These are phyloP conservation scores for Lactarius akahatsu DNA, from an alignment of 768 basidiomycete species.

Conservation along the genomic window DNA sequence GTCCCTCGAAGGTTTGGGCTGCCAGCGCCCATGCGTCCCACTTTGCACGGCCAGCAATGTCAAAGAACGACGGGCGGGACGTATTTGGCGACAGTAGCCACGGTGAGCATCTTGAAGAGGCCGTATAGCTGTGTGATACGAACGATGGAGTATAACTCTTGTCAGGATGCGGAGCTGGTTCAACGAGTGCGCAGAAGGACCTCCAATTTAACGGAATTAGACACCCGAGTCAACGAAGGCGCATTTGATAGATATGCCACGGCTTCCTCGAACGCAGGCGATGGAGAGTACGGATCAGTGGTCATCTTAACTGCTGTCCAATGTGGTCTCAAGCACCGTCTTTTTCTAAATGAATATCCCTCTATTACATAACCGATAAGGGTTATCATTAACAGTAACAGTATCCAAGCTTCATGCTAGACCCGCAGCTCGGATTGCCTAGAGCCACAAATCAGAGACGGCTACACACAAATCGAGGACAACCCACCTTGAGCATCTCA, in stretches of 20 bases:
- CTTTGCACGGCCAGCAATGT: constrained; percentile 76
- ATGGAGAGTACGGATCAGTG: constrained; percentile 35
- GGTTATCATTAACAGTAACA: constrained; percentile 29
- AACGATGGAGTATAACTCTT: constrained; percentile 12
- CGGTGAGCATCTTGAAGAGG: constrained; percentile 74
- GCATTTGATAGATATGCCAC: constrained; percentile 62
- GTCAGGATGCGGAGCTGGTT: constrained; percentile 25
- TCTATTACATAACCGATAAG: constrained; percentile 41
- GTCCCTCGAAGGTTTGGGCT: constrained; percentile 48
- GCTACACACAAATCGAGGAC: not conserved
- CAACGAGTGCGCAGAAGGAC: constrained; percentile 41
- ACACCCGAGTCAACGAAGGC: constrained; percentile 52
- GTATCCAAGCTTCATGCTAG: constrained; percentile 48
- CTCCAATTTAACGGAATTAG: constrained; percentile 71
- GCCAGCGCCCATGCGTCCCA: constrained; percentile 79
- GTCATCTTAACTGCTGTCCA: constrained; percentile 23
- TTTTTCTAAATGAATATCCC: constrained; percentile 29
- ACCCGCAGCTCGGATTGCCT: constrained; percentile 82
- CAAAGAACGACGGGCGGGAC: constrained; percentile 71
- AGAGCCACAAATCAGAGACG: constrained; percentile 23
- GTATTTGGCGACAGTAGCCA: constrained; percentile 53
- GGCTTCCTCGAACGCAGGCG: constrained; percentile 54
- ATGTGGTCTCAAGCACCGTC: constrained; percentile 14
- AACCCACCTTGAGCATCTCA: constrained; percentile 80
- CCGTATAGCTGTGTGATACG: constrained; percentile 65